Evolutionary conservation across 129 eudicot genomes (phyloP), one percentile per base, ranked within the genome.

Genomic region (Chrysanthemum seticuspe): DNA sequence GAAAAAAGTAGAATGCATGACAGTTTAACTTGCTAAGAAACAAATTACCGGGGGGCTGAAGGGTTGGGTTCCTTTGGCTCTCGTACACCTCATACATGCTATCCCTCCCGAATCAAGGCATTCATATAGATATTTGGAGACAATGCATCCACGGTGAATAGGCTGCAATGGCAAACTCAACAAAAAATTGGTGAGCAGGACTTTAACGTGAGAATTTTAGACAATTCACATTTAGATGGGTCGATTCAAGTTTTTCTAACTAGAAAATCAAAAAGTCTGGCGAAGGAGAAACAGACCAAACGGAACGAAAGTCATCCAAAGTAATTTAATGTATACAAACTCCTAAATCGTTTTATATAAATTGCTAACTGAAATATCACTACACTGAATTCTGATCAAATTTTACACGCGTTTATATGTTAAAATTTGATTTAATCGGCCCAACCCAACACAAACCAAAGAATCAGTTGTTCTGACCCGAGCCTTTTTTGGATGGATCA

Each of bases 141-240:
- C 93, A 57, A 88, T 76, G 72, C 98, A 94, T 74, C 98, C 98
- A 81, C 98, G 90, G 65, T 94, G 98, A 71, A 94, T 67, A 44
- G 84, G 86, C 98, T 94, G 85, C 64, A 69, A 76, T 61, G 31
- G 45, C 59, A 83, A 76, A 75, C 40, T 45, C 67, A 13, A 14
- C 13, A 36, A n/a, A 60, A 60, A 60, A 31, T 55, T 53, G 6
- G 72, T 56, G 62, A 68, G 44, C 36, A 64, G 64, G 67, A 14
- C n/a, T 9, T 19, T n/a, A 16, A 57, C 12, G 25, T 15, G 62
- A 3, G 12, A 57, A 57, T n/a, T 57, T 19, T 18, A 23, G 25
- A 13, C 62, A 21, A 19, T 57, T 57, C 10, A 15, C 62, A 15
- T 7, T 16, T 16, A 18, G 3, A 57, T 19, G 25, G 23, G 11